phyloP scores from a whole-genome alignment of 495 filamentous ascomycete species.

The Lindgomyces ingoldianus region DNA sequence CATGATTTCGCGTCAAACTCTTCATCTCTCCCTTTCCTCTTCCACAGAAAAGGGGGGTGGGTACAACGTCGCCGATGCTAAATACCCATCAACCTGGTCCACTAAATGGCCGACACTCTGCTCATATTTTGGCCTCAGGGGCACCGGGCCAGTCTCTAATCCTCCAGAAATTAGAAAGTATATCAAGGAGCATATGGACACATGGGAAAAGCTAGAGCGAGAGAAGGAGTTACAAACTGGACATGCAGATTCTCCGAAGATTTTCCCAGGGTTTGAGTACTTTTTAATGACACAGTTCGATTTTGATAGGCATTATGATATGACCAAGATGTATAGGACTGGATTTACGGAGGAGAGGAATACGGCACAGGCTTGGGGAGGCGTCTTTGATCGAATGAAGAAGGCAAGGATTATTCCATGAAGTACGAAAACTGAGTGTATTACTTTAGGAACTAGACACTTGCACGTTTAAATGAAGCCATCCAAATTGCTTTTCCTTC shows the following conservation, averaged over 20 bases:
- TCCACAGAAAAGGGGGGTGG: constrained; percentile 32
- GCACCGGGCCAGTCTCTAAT: constrained; percentile 13
- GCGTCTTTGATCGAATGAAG: constrained; percentile 41
- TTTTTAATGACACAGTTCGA: constrained; percentile 43
- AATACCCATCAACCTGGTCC: constrained; percentile 34
- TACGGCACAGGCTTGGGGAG: constrained; percentile 37
- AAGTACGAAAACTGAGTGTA: neutral
- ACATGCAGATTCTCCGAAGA: constrained; percentile 37
- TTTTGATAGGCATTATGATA: constrained; percentile 46
- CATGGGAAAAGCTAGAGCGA: constrained; percentile 40
- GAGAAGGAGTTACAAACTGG: constrained; percentile 41
- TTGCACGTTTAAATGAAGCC: too few species aligned
- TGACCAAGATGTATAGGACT: constrained; percentile 40
- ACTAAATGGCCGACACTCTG: constrained; percentile 41
- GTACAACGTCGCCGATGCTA: constrained; percentile 43
- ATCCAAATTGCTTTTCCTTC: neutral
- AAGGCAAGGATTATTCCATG: constrained; percentile 41
- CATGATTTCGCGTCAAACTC: constrained; percentile 42
- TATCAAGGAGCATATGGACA: constrained; percentile 39
- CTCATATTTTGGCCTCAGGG: constrained; percentile 42
- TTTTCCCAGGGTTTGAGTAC: constrained; percentile 41
- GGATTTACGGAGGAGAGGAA: constrained; percentile 41
- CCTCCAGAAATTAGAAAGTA: constrained; percentile 36
- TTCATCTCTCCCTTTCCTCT: constrained; percentile 36
- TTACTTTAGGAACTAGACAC: too few species aligned